Percentiles rank a stretch among this genome's conserved stretches.
Evolutionary conservation across 2,329 filamentous ascomycete genomes (phyloP).

Genomic region (Alternaria alternata): DNA sequence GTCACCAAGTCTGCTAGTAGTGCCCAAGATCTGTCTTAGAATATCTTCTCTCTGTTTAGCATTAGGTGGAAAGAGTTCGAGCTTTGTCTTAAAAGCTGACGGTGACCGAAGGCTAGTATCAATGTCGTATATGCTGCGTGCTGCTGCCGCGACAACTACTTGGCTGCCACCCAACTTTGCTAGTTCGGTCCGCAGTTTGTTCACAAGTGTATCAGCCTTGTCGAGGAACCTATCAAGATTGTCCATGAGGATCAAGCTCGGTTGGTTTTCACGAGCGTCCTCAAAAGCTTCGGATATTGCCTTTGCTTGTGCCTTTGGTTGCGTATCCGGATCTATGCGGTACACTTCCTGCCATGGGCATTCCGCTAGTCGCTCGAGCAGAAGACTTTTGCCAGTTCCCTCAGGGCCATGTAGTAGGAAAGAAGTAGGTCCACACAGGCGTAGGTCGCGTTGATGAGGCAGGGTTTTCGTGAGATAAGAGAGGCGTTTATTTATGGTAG

Average conservation of each 20-base stretch:
- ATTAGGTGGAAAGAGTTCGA: conserved; percentile 82
- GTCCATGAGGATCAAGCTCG: conserved; percentile 82
- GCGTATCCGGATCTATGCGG: conserved; percentile 61
- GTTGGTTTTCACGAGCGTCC: conserved; percentile 72
- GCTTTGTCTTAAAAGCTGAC: conserved; percentile 70
- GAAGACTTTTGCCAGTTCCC: conserved; percentile 83
- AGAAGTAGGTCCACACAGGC: conserved; percentile 56
- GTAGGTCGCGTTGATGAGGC: conserved; percentile 25
- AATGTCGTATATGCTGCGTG: conserved; percentile 75
- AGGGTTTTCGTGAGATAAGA: conserved; percentile 35
- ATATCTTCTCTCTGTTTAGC: conserved; percentile 75
- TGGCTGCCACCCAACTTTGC: conserved; percentile 63
- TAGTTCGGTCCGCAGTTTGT: conserved; percentile 45
- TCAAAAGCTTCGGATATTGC: conserved; percentile 74
- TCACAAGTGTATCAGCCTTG: conserved; percentile 41
- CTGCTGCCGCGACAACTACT: conserved; percentile 78
- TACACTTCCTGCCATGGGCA: conserved; percentile 76
- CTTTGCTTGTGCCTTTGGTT: conserved; percentile 56
- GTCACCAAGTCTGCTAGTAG: conserved; percentile 61
- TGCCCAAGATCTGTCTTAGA: conserved; percentile 58
- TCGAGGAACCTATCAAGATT: conserved; percentile 70
- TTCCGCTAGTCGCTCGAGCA: conserved; percentile 71
- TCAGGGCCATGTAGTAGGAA: conserved; percentile 81
- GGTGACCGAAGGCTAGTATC: conserved; percentile 72
- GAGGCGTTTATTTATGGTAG: conserved; percentile 72